These are phyloP conservation scores for Persicaria maculosa DNA, from an alignment of 148 eudicot species.

Conservation along the genomic window DNA sequence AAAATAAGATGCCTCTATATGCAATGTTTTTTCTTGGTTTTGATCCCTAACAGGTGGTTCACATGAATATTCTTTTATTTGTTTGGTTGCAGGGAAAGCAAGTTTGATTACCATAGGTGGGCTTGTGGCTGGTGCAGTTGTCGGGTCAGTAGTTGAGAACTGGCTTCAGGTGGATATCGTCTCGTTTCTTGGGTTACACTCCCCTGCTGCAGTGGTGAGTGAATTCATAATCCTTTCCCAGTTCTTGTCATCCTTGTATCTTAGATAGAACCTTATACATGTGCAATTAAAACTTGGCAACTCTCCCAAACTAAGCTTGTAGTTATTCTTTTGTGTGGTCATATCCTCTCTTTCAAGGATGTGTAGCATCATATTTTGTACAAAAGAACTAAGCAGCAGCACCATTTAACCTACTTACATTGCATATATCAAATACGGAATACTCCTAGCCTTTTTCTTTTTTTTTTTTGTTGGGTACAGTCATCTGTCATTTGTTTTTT, in stretches of 20 bases:
- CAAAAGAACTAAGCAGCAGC: constrained; percentile 26
- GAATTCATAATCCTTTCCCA: constrained; percentile 88
- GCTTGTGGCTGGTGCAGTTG: constrained; percentile 82
- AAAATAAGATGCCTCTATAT: not conserved
- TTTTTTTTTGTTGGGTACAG: not conserved
- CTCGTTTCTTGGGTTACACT: constrained; percentile 81
- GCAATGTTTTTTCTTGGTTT: not conserved
- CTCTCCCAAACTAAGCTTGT: constrained; percentile 15
- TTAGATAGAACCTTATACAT: constrained; percentile 38
- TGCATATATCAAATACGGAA: not conserved
- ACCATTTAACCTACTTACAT: not conserved
- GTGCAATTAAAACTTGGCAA: not conserved
- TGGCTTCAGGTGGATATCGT: constrained; percentile 99
- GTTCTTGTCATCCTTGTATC: constrained; percentile 75
- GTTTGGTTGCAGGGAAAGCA: constrained; percentile 65
- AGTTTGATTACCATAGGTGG: constrained; percentile 82
- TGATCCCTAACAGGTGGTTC: not conserved
- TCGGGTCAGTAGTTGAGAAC: constrained; percentile 92
- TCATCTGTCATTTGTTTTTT: not conserved
- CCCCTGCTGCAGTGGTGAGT: constrained; percentile 83
- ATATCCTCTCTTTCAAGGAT: constrained; percentile 28
- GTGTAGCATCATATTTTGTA: constrained; percentile 43
- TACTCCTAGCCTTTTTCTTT: not conserved
- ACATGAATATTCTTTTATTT: no score
- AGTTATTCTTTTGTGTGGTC: constrained; percentile 29